Evolutionary conservation across 2,329 filamentous ascomycete genomes (phyloP), one percentile per base, ranked within the genome.

Genomic region (Colletotrichum scovillei): DNA sequence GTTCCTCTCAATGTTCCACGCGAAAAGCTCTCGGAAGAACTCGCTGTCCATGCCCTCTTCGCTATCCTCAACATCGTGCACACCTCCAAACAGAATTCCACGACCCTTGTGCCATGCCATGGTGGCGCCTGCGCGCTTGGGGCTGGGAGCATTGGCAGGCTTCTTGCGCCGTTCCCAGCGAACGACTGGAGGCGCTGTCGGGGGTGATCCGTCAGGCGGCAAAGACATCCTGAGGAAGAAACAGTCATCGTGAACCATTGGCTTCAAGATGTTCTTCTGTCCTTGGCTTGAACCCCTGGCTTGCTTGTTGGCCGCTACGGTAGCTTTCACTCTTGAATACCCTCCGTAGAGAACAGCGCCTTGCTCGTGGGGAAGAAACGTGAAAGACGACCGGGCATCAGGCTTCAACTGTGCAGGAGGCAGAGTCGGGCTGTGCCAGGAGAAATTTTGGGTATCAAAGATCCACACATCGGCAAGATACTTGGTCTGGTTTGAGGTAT

Each of bases 21-120:
- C 94, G 79, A 94, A 97, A 28, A 98, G 84, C 69, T 92, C 90
- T 78, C 98, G 96, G 86, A 98, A 99, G 84, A 99, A 99, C 81
- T 98, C 95, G 80, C 94, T 97, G 67, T 99, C 96, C 76, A 99
- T 97, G 4, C 94, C 95, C 81, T 99, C 97, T 80, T 98, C 95
- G 76, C 91, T 96, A 80, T 95, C 90, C 81, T 97, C 95, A 0
- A 97, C 93, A 77, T 98, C 95, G 78, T 98, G 95, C 4, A 99
- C 97, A 65, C 97, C 97, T 57, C 97, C 97, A 80, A 98, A 98
- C 78, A 95, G 85, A 70, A 99, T 96, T 0, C 97, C 97, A 74
- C 97, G 91, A 0, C 96, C 95, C 82, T 96, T 97, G 84, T 99
- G 97, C 81, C 92, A 94, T 0, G 95, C 91, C 95, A 98, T 98